phyloP scores from a whole-genome alignment of 371 early-diverging fungal species.

The Phascolomyces articulosus region DNA sequence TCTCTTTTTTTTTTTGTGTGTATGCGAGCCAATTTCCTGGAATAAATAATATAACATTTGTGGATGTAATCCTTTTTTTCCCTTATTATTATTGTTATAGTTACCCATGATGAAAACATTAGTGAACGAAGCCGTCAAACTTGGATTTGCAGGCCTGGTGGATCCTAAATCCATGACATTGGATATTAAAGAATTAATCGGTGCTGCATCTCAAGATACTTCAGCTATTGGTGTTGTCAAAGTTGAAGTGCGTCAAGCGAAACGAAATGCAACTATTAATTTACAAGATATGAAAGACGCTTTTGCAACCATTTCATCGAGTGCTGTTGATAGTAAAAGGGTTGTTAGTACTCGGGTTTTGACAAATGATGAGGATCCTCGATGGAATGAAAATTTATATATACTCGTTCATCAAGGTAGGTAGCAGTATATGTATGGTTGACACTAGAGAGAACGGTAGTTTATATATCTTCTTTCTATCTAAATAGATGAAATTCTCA shows the following conservation, averaged over 20 bases:
- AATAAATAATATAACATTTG: too few relatives aligned
- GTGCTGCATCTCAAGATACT: constrained; percentile 24
- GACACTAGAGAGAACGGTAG: too few relatives aligned
- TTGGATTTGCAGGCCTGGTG: constrained; percentile 29
- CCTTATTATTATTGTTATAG: constrained; percentile 8
- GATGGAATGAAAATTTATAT: constrained; percentile 37
- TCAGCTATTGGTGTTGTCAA: constrained; percentile 36
- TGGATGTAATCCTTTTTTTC: neutral
- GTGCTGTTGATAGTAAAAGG: constrained; percentile 10
- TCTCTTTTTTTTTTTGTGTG: neutral
- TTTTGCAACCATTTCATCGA: constrained; percentile 28
- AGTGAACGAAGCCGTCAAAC: constrained; percentile 35
- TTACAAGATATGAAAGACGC: constrained; percentile 31
- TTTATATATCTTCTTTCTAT: neutral
- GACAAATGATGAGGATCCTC: constrained; percentile 31
- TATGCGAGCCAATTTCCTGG: too few relatives aligned
- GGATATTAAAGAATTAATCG: constrained; percentile 29
- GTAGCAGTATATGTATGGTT: too few relatives aligned
- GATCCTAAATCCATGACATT: constrained; percentile 39
- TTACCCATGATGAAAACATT: constrained; percentile 32
- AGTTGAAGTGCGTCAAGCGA: constrained; percentile 27
- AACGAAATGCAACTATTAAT: neutral
- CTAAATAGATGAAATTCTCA: constrained; percentile 30
- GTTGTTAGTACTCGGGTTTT: constrained; percentile 34
- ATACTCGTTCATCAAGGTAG: constrained; percentile 28